Evolutionary conservation across 2,329 filamentous ascomycete species (phyloP), one percentile per base, ranked within the genome.

Genomic region (Sporothrix euskadiensis): DNA sequence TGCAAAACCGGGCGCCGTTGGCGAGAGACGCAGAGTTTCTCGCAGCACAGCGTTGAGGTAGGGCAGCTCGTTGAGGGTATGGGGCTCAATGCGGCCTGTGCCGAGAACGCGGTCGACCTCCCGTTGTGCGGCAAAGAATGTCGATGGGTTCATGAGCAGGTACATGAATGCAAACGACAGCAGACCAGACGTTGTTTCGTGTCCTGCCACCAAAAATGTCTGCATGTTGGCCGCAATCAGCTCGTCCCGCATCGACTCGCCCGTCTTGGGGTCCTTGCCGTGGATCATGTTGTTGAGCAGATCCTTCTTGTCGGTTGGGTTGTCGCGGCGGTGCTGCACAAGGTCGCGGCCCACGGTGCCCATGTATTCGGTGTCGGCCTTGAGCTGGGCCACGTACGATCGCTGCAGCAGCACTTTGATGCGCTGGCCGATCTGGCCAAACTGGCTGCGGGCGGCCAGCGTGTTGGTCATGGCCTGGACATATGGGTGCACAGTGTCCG

Each of bases 211-310:
- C 49, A 69, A 22, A 57, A 69, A 69, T 3, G 66, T 69, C 47
- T 56, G 30, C 66, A 69, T 69, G 32, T 69, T 69, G 7, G 66
- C 66, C 0, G 91, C 93, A 74, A 92, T 89, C 81, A 94, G 88
- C 76, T 94, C 92, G 78, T 91, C 85, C 19, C 88, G 85, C 75
- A 93, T 91, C 68, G 84, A 87, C 76, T 90, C 83, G 14, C 91
- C 90, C 4, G 91, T 93, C 80, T 89, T 87, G 0, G 89, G 85
- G 78, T 94, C 92, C 12, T 85, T 85, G 0, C 90, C 90, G 7
- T 89, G 83, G 61, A 94, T 82, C 90, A 94, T 92, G 44, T 90
- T 88, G 74, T 88, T 88, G 12, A 94, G 81, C 6, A 94, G 82
- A 79, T 94, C 92, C 73, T 90, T 91, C 76, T 83, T 84, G 2